These are phyloP conservation scores for Oryza meridionalis DNA, from an alignment of 176 grass and related monocot species.

Conservation along the genomic window DNA sequence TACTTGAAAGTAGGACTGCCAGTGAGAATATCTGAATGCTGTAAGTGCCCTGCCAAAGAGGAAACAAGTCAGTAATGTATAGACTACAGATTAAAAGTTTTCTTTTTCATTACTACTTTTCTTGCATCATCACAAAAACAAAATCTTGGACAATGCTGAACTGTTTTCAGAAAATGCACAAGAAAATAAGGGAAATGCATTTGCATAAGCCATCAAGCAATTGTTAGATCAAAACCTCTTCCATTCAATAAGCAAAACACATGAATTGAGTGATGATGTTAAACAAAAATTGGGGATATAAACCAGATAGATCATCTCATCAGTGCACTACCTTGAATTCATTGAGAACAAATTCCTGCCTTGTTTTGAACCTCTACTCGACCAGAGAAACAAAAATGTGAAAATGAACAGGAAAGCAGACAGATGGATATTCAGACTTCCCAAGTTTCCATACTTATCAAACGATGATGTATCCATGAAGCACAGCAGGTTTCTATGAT, in stretches of 20 bases:
- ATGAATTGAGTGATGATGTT: not conserved
- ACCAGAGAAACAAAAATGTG: not conserved
- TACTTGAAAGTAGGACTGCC: slow-evolving; percentile 70
- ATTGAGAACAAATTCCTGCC: not conserved
- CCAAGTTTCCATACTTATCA: not conserved
- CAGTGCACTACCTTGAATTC: not conserved
- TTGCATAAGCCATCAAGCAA: not conserved
- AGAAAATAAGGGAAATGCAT: not conserved
- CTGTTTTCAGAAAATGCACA: not conserved
- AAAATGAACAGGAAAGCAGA: not conserved
- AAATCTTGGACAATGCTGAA: not conserved
- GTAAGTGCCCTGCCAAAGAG: slow-evolving; percentile 66
- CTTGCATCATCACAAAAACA: not conserved
- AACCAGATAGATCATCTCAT: slow-evolving; percentile 2
- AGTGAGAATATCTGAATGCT: slow-evolving; percentile 77
- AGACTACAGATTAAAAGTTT: not conserved
- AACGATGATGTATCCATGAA: not conserved
- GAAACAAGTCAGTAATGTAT: not conserved
- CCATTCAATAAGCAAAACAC: not conserved
- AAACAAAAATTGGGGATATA: not conserved
- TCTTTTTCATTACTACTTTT: not conserved
- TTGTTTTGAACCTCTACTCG: not conserved
- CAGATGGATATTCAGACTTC: not conserved
- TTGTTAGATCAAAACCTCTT: not conserved
- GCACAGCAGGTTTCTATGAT: not conserved